Percentiles rank a stretch among this genome's conserved stretches.
These are phyloP conservation scores for Sporothrix pallida DNA, from an alignment of 2,329 filamentous ascomycete genomes.

Conservation along the genomic window DNA sequence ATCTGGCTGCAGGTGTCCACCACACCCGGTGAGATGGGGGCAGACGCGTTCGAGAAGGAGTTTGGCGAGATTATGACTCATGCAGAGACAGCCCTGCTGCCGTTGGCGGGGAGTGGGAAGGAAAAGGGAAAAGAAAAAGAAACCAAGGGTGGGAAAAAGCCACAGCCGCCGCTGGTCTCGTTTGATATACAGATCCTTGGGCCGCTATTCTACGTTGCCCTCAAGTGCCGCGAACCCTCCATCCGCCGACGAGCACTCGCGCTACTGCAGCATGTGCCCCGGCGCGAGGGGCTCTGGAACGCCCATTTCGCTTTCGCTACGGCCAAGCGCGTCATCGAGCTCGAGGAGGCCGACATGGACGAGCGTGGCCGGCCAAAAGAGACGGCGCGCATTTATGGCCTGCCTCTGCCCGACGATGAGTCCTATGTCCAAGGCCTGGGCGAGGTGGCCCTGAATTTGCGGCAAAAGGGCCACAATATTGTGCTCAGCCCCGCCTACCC, in stretches of 20 bases:
- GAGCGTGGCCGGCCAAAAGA: background rate
- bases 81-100: background rate
- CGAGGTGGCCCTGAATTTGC: background rate
- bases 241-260: slow-evolving; percentile 16
- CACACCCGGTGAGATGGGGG: background rate
- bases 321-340: slow-evolving; percentile 14
- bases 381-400: background rate
- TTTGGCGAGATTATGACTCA: slow-evolving; percentile 3
- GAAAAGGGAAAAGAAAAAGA: background rate
- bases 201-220: slow-evolving; percentile 7
- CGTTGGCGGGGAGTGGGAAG: background rate
- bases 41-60: background rate
- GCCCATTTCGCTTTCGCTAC: slow-evolving; percentile 1
- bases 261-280: background rate
- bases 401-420: slow-evolving; percentile 15
- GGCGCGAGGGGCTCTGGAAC: slow-evolving; percentile 22
- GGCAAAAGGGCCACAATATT: background rate
- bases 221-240: slow-evolving; percentile 25
- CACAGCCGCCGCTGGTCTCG: slow-evolving; percentile 1
- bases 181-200: slow-evolving; percentile 23
- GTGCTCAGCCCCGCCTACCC: slow-evolving; percentile 8
- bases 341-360: background rate
- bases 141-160: background rate
- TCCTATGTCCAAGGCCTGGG: background rate
- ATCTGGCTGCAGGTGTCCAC: slow-evolving; percentile 24